Evolutionary conservation across 2,329 filamentous ascomycete genomes (phyloP).

Genomic region (Fusarium armeniacum): DNA sequence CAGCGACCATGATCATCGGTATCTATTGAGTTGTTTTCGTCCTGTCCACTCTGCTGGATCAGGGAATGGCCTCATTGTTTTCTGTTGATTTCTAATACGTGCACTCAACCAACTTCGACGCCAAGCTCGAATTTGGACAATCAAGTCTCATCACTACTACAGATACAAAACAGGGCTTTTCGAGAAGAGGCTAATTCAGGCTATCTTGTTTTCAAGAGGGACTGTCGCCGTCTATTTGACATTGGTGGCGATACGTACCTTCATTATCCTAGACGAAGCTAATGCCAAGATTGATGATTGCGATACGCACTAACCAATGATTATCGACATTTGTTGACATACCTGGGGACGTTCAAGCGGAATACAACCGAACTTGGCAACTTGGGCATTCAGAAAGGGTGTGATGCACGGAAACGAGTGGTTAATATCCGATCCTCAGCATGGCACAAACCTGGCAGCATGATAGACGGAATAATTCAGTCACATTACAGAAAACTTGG

Average conservation of each 20-base stretch:
- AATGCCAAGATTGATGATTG: constrained; percentile 1
- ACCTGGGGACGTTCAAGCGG: neutral
- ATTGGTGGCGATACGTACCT: neutral
- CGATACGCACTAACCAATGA: neutral
- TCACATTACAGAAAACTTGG: neutral
- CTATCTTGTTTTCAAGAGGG: neutral
- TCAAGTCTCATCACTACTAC: neutral
- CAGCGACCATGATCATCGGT: constrained; percentile 1
- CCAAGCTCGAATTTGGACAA: neutral
- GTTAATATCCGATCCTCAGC: neutral
- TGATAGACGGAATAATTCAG: neutral
- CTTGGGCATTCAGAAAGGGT: neutral
- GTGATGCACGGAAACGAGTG: neutral
- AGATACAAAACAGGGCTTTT: neutral
- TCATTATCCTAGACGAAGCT: constrained; percentile 1
- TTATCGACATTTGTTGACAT: neutral
- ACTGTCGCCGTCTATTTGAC: neutral
- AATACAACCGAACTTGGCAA: neutral
- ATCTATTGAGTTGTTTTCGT: neutral
- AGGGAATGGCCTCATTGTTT: neutral
- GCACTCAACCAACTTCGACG: neutral
- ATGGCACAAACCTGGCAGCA: neutral
- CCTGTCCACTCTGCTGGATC: neutral
- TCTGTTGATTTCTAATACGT: neutral
- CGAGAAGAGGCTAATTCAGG: neutral